Percentiles rank a stretch among this genome's conserved stretches.
Conservation (phyloP, 306 rosid genomes). For the Luffa acutangula region DNA sequence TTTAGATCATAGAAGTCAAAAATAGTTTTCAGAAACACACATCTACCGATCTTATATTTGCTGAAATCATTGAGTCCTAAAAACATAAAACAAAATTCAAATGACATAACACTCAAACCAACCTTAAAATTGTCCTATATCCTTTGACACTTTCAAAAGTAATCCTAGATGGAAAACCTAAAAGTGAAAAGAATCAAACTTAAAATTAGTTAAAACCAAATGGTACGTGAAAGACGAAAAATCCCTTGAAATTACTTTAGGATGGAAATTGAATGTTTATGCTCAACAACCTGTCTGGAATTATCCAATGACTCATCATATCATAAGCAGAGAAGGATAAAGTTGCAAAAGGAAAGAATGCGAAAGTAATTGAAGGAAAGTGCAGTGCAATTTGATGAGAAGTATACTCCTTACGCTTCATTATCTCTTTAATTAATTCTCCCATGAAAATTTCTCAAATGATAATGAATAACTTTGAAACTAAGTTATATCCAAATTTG, state of each 20-base stretch:
- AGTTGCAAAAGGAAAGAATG: neutral
- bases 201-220: neutral
- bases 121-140: no score
- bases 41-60: no score
- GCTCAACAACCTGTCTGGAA: neutral
- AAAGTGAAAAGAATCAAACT: neutral
- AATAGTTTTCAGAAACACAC: no score
- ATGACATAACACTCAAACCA: no score
- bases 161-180: no score
- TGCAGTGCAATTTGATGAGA: neutral
- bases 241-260: neutral
- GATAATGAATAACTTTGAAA: neutral
- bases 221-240: neutral
- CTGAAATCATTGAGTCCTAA: no score
- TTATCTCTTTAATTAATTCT: neutral
- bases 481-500: neutral
- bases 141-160: no score
- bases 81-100: no score
- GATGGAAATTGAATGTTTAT: neutral
- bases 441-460: neutral
- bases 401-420: neutral
- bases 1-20: no score
- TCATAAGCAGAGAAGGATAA: neutral
- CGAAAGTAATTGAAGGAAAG: neutral
- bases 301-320: neutral